Percentiles rank a stretch among this genome's conserved stretches.
Evolutionary conservation across 1,139 yeast species (phyloP).

Genomic region (Wickerhamomyces sp.): DNA sequence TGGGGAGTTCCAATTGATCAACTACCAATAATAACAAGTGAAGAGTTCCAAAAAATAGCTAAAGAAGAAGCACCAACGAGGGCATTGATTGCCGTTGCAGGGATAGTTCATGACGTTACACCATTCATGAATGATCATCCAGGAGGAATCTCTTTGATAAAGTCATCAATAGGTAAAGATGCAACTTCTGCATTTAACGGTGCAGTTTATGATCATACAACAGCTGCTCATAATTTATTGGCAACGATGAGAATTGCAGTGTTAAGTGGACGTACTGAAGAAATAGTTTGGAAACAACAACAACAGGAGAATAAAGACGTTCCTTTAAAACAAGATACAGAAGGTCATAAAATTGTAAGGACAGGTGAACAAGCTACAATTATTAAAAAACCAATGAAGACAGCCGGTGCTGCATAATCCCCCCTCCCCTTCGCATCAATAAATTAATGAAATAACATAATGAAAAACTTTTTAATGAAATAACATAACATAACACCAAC

Average conservation of each 20-base stretch:
- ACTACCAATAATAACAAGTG: slow-evolving; percentile 48
- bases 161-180: slow-evolving; percentile 64
- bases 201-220: slow-evolving; percentile 69
- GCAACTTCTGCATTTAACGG: slow-evolving; percentile 72
- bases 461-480: too few relatives aligned
- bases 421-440: too few relatives aligned
- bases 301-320: slow-evolving; percentile 51
- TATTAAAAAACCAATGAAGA: slow-evolving; percentile 20
- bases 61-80: slow-evolving; percentile 28
- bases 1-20: slow-evolving; percentile 78
- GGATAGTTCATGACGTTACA: slow-evolving; percentile 68
- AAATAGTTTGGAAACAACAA: slow-evolving; percentile 72
- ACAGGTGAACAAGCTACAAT: slow-evolving; percentile 56
- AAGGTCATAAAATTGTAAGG: slow-evolving; percentile 49
- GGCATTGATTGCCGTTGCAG: slow-evolving; percentile 41
- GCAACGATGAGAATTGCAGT: slow-evolving; percentile 77
- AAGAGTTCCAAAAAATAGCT: slow-evolving; percentile 43
- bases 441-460: too few relatives aligned
- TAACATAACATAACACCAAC: too few relatives aligned
- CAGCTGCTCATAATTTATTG: slow-evolving; percentile 64
- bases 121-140: slow-evolving; percentile 73
- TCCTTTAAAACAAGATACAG: slow-evolving; percentile 43
- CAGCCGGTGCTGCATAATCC: slow-evolving; percentile 24
- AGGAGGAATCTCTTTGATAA: slow-evolving; percentile 58
- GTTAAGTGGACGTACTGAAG: slow-evolving; percentile 75